Evolutionary conservation across 768 basidiomycete species (phyloP).

Genomic region (Termitomyces sp.): DNA sequence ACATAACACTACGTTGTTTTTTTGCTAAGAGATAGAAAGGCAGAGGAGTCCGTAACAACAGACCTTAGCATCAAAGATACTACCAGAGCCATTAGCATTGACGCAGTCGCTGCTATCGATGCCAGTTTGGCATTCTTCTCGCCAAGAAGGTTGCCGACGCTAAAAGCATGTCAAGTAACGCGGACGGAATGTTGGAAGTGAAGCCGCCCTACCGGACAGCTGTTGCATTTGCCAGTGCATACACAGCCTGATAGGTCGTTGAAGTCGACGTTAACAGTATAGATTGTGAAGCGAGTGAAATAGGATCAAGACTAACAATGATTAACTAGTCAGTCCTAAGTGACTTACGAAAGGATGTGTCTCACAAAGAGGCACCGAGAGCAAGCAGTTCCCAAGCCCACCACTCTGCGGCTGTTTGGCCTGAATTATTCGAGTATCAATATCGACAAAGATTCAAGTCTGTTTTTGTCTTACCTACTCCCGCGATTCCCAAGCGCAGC

Average conservation of each 20-base stretch:
- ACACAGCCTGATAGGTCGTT: constrained; percentile 76
- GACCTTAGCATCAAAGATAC: constrained; percentile 6
- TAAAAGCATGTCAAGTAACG: not conserved
- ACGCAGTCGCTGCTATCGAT: constrained; percentile 33
- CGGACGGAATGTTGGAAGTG: not conserved
- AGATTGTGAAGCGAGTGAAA: constrained; percentile 80
- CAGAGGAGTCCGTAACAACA: not conserved
- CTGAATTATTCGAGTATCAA: constrained; percentile 20
- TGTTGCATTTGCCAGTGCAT: constrained; percentile 72
- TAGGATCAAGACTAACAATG: constrained; percentile 61
- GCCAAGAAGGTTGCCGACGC: constrained; percentile 12
- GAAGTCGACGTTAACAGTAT: constrained; percentile 75
- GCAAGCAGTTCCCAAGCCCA: constrained; percentile 92
- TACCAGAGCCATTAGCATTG: constrained; percentile 58
- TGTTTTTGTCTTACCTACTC: constrained; percentile 45
- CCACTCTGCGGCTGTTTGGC: constrained; percentile 88
- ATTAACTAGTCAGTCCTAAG: not conserved
- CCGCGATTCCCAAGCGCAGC: constrained; percentile 71
- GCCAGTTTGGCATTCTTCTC: constrained; percentile 4
- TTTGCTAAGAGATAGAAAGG: not conserved
- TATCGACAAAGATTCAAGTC: not conserved
- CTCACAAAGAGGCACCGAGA: constrained; percentile 43
- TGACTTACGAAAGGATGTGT: not conserved
- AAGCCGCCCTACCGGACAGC: constrained; percentile 63
- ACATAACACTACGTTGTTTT: constrained; percentile 35